Evolutionary conservation across 139 green algal species (phyloP).

Genomic region (Zygnema circumcarinatum): DNA sequence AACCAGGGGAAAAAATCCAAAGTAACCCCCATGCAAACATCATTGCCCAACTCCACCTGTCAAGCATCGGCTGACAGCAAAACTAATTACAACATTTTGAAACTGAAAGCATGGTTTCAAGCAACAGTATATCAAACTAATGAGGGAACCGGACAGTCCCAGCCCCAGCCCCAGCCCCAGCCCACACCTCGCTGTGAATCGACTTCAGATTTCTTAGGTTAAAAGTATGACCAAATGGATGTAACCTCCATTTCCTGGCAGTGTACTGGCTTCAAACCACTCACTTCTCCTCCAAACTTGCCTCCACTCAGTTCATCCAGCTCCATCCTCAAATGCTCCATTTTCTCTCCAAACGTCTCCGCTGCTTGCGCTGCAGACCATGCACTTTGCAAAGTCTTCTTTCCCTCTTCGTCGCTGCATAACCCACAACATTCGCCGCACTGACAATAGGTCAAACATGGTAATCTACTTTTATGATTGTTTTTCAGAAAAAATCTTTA

Average conservation of each 20-base stretch:
- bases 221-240: too few relatives aligned
- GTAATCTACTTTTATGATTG: neutral
- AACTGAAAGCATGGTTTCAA: too few relatives aligned
- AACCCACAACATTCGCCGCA: neutral
- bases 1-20: neutral
- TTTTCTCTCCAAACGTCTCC: constrained; percentile 54
- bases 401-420: constrained; percentile 29
- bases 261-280: neutral
- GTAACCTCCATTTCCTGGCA: too few relatives aligned
- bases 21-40: too few relatives aligned
- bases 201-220: too few relatives aligned
- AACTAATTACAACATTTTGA: too few relatives aligned
- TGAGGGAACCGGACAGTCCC: too few relatives aligned
- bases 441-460: neutral
- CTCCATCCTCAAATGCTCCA: constrained; percentile 33
- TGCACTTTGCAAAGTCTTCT: constrained; percentile 18
- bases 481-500: neutral
- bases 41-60: too few relatives aligned
- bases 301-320: constrained; percentile 38
- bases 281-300: constrained; percentile 47
- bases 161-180: too few relatives aligned
- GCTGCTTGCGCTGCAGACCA: constrained; percentile 36
- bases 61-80: too few relatives aligned
- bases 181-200: too few relatives aligned
- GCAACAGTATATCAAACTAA: too few relatives aligned